phyloP scores from a whole-genome alignment of 2,329 filamentous ascomycete genomes.

The Alternaria tenuissima region DNA sequence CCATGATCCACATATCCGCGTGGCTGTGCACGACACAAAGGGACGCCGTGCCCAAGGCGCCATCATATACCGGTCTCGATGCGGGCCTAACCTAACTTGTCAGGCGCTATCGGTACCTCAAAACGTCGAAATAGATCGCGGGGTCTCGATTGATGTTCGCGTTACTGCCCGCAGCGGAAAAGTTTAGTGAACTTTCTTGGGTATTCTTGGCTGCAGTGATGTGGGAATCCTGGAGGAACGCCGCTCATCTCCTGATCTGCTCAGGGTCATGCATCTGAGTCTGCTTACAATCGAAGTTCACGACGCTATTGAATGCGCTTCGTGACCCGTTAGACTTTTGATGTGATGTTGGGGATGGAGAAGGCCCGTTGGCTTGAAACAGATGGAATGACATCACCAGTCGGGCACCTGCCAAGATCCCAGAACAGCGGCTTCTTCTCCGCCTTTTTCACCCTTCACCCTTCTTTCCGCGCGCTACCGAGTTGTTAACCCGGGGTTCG shows the following conservation, averaged over 20 bases:
- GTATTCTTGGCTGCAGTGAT: not conserved
- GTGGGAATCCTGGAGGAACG: not conserved
- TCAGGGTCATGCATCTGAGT: not conserved
- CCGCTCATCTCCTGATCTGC: not conserved
- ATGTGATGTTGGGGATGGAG: not conserved
- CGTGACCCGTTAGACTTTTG: not conserved
- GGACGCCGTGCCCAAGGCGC: constrained; percentile 8
- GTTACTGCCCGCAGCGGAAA: not conserved
- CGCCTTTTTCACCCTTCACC: not conserved
- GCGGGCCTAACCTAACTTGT: not conserved
- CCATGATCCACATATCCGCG: constrained; percentile 3
- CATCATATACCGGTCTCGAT: not conserved
- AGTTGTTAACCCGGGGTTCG: not conserved
- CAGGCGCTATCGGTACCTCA: constrained; percentile 4
- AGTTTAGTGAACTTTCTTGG: not conserved
- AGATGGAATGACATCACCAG: constrained; percentile 10
- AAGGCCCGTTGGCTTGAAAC: not conserved
- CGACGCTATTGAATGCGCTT: not conserved
- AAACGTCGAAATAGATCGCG: not conserved
- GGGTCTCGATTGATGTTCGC: not conserved
- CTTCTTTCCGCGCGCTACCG: not conserved
- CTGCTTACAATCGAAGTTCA: not conserved
- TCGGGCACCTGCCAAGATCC: constrained; percentile 9
- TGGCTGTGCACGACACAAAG: constrained; percentile 22
- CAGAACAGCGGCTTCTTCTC: constrained; percentile 5